Base-by-base conservation (phyloP, 306 rosid species). In the Vigna unguiculata region DNA sequence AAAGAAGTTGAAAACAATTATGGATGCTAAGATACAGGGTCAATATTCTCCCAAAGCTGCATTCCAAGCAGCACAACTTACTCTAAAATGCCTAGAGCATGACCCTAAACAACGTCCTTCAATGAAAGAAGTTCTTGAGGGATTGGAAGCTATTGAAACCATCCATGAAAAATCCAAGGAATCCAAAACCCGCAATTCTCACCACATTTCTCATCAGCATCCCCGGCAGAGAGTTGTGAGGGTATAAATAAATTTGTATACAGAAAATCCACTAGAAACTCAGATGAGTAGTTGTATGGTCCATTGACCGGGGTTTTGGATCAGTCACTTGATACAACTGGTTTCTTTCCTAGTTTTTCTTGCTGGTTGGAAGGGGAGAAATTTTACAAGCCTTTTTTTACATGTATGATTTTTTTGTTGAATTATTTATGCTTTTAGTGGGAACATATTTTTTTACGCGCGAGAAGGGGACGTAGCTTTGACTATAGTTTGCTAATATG, bases 21-120 rank as follows among this genome's bases (percentile, higher is more conserved):
- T 95, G 95, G 96, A 92, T 83, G 30, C 15, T 1, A 54, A 55
- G 78, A 87, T 95, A 75, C 88, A 89, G 48, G 91, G 98, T 38
- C 97, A 92, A 76, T 95, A 92, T 82, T 78, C 92, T 59, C 78
- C 15, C 43, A 89, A 85, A 69, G 97, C 96, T 17, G 89, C 88
- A 13, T 6, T 58, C 0, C 87, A 79, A 58, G 80, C 88, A 34
- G 93, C 88, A 19, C 88, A 87, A 3, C 87, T 92, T 52, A 63
- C 87, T 61, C 74, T 84, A 7, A 86, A 92, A 66, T 92, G 98
- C 82, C 19, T 94, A 25, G 87, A 76, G 51, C n/a, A 71, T 1
- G 92, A 90, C 19, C 97, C 91, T 40, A 87, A 72, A 82, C 49
- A 46, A 25, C 97, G 98, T 11, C 95, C 98, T 45, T 79, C 97